phyloP scores from a whole-genome alignment of 805 yeast genomes.

The Lipomyces yamadae region DNA sequence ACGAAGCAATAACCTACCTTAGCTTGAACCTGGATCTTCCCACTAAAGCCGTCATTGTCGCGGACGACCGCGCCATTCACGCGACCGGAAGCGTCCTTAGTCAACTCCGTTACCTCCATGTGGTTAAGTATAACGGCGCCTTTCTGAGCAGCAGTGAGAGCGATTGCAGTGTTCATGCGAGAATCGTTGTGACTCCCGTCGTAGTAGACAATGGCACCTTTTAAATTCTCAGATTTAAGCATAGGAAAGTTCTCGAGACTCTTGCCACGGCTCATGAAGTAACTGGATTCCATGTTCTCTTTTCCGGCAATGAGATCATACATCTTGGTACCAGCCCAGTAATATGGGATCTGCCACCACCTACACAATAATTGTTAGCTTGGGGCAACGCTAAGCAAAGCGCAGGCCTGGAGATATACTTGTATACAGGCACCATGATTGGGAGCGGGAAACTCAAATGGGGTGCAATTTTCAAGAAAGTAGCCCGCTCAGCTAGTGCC shows the following conservation, averaged over 20 bases:
- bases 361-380: constrained; percentile 16
- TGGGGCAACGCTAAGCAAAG: background rate
- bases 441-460: constrained; percentile 86
- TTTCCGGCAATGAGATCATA: constrained; percentile 90
- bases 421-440: constrained; percentile 93
- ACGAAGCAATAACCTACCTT: background rate
- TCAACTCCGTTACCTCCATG: constrained; percentile 74
- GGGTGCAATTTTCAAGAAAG: constrained; percentile 88
- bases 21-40: constrained; percentile 36
- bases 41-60: constrained; percentile 51
- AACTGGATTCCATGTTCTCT: constrained; percentile 80
- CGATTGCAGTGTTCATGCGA: constrained; percentile 84
- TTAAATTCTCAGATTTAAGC: constrained; percentile 76
- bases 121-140: constrained; percentile 93
- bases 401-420: constrained; percentile 35
- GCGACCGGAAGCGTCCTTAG: constrained; percentile 65
- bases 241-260: constrained; percentile 82
- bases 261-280: constrained; percentile 66
- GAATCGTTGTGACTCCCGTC: constrained; percentile 95
- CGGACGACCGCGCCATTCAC: constrained; percentile 75
- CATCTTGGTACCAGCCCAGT: constrained; percentile 86
- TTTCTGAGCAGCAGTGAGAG: constrained; percentile 78
- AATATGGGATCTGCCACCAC: constrained; percentile 95
- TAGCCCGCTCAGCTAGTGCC: constrained; percentile 84
- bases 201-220: constrained; percentile 91